phyloP scores from a whole-genome alignment of 139 green algal genomes.

The Coelastrella sp. region DNA sequence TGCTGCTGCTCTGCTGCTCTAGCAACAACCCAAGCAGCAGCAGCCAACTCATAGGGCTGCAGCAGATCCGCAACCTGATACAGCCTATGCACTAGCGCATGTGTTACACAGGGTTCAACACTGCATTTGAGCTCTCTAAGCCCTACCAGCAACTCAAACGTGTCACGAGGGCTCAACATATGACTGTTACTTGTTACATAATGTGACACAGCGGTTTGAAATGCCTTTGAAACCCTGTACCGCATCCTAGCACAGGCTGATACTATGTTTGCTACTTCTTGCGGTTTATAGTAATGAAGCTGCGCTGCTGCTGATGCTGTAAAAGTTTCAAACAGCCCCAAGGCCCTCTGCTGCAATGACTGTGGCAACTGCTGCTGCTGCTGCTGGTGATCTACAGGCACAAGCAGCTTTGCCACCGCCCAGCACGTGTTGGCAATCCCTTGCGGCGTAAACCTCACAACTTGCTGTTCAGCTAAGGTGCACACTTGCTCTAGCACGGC shows the following conservation, averaged over 20 bases:
- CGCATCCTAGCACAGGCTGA: not conserved
- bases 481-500: slow-evolving; percentile 9
- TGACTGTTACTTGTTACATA: slow-evolving; percentile 31
- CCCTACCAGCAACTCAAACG: slow-evolving; percentile 33
- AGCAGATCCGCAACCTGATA: not conserved
- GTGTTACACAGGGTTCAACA: not conserved
- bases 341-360: not conserved
- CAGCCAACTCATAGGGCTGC: not conserved
- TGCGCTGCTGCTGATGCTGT: slow-evolving; percentile 13
- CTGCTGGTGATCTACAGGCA: not conserved
- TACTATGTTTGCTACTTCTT: slow-evolving; percentile 41
- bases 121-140: not conserved
- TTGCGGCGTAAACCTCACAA: slow-evolving; percentile 49
- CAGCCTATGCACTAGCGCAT: slow-evolving; percentile 25
- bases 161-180: slow-evolving; percentile 1
- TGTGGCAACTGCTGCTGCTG: slow-evolving; percentile 34
- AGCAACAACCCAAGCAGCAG: slow-evolving; percentile 13
- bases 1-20: not conserved
- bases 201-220: not conserved
- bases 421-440: slow-evolving; percentile 28
- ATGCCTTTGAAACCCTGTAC: not conserved
- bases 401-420: slow-evolving; percentile 5
- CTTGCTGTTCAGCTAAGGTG: slow-evolving; percentile 17
- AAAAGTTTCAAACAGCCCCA: slow-evolving; percentile 8
- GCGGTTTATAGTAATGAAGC: slow-evolving; percentile 48